phyloP scores from a whole-genome alignment of 2,329 filamentous ascomycete species.

The Pseudogymnoascus sp. region DNA sequence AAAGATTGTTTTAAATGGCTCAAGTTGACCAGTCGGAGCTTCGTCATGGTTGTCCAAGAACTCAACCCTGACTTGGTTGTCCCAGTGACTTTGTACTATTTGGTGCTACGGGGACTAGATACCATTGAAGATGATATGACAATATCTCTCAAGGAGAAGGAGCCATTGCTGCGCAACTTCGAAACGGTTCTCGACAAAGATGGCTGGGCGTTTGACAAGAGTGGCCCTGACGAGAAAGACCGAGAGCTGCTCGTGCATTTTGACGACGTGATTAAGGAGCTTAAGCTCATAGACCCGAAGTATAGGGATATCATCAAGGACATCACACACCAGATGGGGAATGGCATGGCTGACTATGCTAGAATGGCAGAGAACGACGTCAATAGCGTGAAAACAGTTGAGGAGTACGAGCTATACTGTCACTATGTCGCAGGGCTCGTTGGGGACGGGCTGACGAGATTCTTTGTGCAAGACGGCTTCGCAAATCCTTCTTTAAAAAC shows the following conservation, averaged over 20 bases:
- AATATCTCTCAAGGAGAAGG: conserved; percentile 70
- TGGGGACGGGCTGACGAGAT: conserved; percentile 79
- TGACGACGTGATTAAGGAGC: conserved; percentile 75
- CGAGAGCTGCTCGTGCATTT: conserved; percentile 88
- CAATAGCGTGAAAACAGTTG: conserved; percentile 71
- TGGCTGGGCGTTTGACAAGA: conserved; percentile 84
- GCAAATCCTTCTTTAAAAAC: conserved; percentile 79
- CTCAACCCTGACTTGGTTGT: conserved; percentile 89
- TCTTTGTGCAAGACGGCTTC: conserved; percentile 81
- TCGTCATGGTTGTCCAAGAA: conserved; percentile 88
- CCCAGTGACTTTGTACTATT: conserved; percentile 85
- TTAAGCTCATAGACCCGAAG: conserved; percentile 75
- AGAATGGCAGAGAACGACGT: conserved; percentile 73
- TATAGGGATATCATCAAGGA: conserved; percentile 87
- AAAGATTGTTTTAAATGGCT: conserved; percentile 81
- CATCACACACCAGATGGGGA: conserved; percentile 89
- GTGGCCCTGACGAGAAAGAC: conserved; percentile 88
- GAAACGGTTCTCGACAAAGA: conserved; percentile 69
- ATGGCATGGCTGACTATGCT: conserved; percentile 96
- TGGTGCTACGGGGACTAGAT: conserved; percentile 83
- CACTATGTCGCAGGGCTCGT: conserved; percentile 99
- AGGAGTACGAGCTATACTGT: conserved; percentile 94
- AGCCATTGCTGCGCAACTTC: conserved; percentile 78
- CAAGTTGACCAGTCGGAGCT: conserved; percentile 83
- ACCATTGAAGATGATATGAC: conserved; percentile 99